A percentile compares a stretch with the other conserved stretches of the same genome.
These are phyloP conservation scores for Aethionema arabicum DNA, from an alignment of 345 rosid genomes.

Conservation along the genomic window DNA sequence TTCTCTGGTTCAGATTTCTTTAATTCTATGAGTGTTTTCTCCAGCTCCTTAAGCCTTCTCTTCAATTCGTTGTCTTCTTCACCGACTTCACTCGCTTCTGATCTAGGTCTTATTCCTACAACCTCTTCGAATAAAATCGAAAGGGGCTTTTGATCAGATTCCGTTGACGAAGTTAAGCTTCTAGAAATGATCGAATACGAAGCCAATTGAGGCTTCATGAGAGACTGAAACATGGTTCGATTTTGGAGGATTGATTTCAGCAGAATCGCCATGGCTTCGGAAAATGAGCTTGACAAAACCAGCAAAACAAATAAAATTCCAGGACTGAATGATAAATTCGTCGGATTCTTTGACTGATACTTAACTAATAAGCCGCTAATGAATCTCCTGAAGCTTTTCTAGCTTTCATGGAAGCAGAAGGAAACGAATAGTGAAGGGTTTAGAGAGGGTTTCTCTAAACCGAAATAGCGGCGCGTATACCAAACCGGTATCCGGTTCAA, in stretches of 20 bases:
- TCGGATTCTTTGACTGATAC: not conserved
- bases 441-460: constrained; percentile 12
- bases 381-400: constrained; percentile 12
- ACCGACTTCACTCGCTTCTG: constrained; percentile 32
- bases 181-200: constrained; percentile 24
- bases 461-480: no score
- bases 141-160: constrained; percentile 41
- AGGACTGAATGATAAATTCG: not conserved
- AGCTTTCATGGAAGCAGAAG: not conserved
- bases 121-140: constrained; percentile 50
- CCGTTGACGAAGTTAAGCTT: constrained; percentile 27
- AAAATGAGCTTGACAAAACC: not conserved
- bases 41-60: constrained; percentile 44
- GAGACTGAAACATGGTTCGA: constrained; percentile 26
- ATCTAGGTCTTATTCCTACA: constrained; percentile 45
- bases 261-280: constrained; percentile 32
- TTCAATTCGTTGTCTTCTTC: constrained; percentile 35
- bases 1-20: constrained; percentile 33
- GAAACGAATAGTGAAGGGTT: constrained; percentile 4
- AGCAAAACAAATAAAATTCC: not conserved
- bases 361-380: constrained; percentile 4
- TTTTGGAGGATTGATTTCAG: constrained; percentile 33
- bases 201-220: constrained; percentile 12
- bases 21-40: constrained; percentile 43
- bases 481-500: constrained; percentile 7